Conservation (phyloP, 2,329 filamentous ascomycete species). For the Pseudocercospora fijiensis region DNA sequence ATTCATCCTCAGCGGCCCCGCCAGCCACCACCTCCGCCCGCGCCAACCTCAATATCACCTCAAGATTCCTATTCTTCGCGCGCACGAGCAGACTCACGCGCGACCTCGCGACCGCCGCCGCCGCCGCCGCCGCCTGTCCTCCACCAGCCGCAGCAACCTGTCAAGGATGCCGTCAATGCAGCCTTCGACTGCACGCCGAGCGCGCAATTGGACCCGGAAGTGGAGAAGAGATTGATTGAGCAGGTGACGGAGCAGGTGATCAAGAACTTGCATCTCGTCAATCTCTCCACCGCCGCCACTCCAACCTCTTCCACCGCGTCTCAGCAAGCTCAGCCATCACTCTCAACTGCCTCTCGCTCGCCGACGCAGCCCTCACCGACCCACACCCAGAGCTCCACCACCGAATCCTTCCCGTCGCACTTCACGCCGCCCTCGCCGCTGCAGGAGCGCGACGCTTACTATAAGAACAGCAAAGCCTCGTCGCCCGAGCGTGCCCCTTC, state of each 20-base stretch:
- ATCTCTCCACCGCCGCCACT: slow-evolving; percentile 17
- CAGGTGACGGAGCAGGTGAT: slow-evolving; percentile 58
- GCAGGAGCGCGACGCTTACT: slow-evolving; percentile 18
- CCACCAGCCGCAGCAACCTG: slow-evolving; percentile 42
- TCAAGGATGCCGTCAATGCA: slow-evolving; percentile 58
- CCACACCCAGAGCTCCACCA: slow-evolving; percentile 32
- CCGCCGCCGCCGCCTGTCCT: slow-evolving; percentile 21
- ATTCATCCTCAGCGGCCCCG: slow-evolving; percentile 5
- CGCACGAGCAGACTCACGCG: slow-evolving; percentile 18
- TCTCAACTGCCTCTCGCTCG: slow-evolving; percentile 37
- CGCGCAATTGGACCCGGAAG: slow-evolving; percentile 57
- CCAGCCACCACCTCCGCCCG: slow-evolving; percentile 7
- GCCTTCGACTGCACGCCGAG: slow-evolving; percentile 55
- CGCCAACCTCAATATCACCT: slow-evolving; percentile 8
- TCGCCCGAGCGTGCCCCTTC: slow-evolving; percentile 40
- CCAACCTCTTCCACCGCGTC: slow-evolving; percentile 33
- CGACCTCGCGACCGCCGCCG: slow-evolving; percentile 20
- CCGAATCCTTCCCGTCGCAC: slow-evolving; percentile 49
- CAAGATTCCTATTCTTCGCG: slow-evolving; percentile 20
- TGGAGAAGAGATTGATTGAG: slow-evolving; percentile 61
- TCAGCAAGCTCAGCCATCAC: slow-evolving; percentile 26
- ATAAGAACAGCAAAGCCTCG: slow-evolving; percentile 32
- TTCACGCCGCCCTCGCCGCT: slow-evolving; percentile 58
- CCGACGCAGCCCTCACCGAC: slow-evolving; percentile 32
- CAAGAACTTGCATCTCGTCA: slow-evolving; percentile 35